Evolutionary conservation across 1,284 basidiomycete species (phyloP).

Genomic region (Tremellales sp.): DNA sequence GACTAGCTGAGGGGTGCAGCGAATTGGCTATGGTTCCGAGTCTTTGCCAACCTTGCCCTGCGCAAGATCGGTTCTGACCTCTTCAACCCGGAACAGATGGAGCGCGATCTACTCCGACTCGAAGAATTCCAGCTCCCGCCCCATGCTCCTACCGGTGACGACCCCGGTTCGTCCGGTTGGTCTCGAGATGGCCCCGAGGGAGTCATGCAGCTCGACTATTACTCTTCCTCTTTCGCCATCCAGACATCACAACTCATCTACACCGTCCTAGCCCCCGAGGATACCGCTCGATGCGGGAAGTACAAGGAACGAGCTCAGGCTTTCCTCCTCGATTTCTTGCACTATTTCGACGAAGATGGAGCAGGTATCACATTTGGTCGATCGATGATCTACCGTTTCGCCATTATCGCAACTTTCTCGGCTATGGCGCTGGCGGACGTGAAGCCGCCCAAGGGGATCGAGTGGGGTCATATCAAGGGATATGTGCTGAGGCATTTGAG

Average conservation of each 20-base stretch:
- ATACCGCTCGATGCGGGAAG: conserved; percentile 61
- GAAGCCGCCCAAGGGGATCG: conserved; percentile 61
- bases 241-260: conserved; percentile 70
- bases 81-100: conserved; percentile 61
- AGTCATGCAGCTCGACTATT: conserved; percentile 72
- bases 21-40: conserved; percentile 78
- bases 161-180: conserved; percentile 55
- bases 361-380: conserved; percentile 71
- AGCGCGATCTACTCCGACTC: conserved; percentile 67
- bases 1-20: conserved; percentile 47
- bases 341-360: conserved; percentile 69
- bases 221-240: conserved; percentile 73
- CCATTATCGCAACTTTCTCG: conserved; percentile 72
- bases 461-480: conserved; percentile 69
- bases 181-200: conserved; percentile 71
- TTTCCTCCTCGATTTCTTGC: conserved; percentile 66
- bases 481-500: conserved; percentile 67
- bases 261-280: conserved; percentile 51
- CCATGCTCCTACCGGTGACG: conserved; percentile 46
- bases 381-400: conserved; percentile 71
- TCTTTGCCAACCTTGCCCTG: conserved; percentile 71
- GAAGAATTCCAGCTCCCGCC: conserved; percentile 68
- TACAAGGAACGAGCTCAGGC: conserved; percentile 61
- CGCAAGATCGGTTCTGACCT: conserved; percentile 59
- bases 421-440: conserved; percentile 67